Evolutionary conservation across 148 eudicot genomes (phyloP), one percentile per base, ranked within the genome.

Genomic region (Limonium bicolor): DNA sequence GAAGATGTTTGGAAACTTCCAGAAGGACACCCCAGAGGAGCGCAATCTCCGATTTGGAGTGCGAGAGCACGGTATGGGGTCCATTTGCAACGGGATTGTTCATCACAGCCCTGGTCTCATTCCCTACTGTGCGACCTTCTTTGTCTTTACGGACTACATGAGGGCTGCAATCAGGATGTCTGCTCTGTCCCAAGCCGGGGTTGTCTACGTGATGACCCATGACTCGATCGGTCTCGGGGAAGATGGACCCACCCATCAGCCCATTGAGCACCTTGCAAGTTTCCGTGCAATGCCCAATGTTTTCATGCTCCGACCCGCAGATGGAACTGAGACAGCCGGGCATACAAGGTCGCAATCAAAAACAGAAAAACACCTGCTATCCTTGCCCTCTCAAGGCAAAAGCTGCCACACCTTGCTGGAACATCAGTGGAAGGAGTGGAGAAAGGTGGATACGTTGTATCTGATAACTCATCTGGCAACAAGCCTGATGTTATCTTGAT

Each of bases 231-330:
- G 97, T 20, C 86, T 88, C 7, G 97, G 97, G 27, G 97, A 88
- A 62, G 97, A 88, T 32, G 97, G 97, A 11, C 97, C 97, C 2
- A 88, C 94, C 24, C 97, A 88, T 64, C 97, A 88, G 61, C 97
- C 97, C 13, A 74, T 88, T 23, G 97, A 88, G 71, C 97, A 88
- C 51, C 60, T 88, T 59, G 94, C 97, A 1, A 88, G 97, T 46
- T 83, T 88, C 67, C 55, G 97, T n/a, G 97, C 97, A n/a, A 88
- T 88, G 97, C 97, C 97, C 24, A 77, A 88, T 38, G 69, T 83
- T 20, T 27, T 88, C 49, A 88, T 83, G 92, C 55, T 83, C 44
- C 92, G 94, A n/a, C 97, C 97, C 2, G 97, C 97, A 2, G 97
- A 88, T 21, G 97, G 97, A 6, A 88, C 84, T 0, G 94, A 88